Percentiles rank a stretch among this genome's conserved stretches.
These are phyloP conservation scores for Cladorrhinum samala DNA, from an alignment of 495 filamentous ascomycete species.

Conservation along the genomic window DNA sequence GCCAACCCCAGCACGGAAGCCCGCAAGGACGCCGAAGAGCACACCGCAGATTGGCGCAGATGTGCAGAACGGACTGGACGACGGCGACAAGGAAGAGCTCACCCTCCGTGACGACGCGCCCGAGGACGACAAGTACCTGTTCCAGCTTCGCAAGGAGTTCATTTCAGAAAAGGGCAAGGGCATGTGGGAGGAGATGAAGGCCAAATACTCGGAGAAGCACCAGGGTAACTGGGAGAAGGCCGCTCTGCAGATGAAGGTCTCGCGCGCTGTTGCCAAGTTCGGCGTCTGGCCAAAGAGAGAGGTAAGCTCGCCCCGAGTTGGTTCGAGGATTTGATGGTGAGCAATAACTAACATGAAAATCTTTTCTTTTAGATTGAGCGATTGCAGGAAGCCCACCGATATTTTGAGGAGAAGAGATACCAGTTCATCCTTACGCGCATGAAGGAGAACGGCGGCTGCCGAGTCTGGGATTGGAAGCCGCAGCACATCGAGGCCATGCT, in stretches of 20 bases:
- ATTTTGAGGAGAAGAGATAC: slow-evolving; percentile 30
- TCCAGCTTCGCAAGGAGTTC: slow-evolving; percentile 37
- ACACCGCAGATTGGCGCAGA: slow-evolving; percentile 14
- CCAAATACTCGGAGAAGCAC: slow-evolving; percentile 37
- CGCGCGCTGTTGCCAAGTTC: slow-evolving; percentile 38
- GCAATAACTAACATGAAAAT: background rate
- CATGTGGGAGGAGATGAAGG: slow-evolving; percentile 47
- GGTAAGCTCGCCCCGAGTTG: slow-evolving; percentile 25
- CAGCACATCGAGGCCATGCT: slow-evolving; percentile 33
- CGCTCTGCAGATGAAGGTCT: slow-evolving; percentile 45
- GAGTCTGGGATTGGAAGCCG: slow-evolving; percentile 34
- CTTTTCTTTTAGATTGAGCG: slow-evolving; percentile 19
- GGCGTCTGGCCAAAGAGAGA: slow-evolving; percentile 39
- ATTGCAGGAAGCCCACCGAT: slow-evolving; percentile 24
- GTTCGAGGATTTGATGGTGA: too few relatives aligned
- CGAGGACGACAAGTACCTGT: slow-evolving; percentile 40
- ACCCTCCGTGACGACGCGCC: slow-evolving; percentile 37
- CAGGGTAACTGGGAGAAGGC: slow-evolving; percentile 38
- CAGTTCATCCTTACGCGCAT: slow-evolving; percentile 27
- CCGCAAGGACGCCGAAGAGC: slow-evolving; percentile 19
- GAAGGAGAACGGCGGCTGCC: slow-evolving; percentile 34
- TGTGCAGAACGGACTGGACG: slow-evolving; percentile 5
- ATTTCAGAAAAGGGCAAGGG: slow-evolving; percentile 44
- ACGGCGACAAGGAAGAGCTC: slow-evolving; percentile 21
- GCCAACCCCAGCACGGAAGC: slow-evolving; percentile 16